Evolutionary conservation across 2,329 filamentous ascomycete species (phyloP).

Genomic region (Cytospora schulzeri): DNA sequence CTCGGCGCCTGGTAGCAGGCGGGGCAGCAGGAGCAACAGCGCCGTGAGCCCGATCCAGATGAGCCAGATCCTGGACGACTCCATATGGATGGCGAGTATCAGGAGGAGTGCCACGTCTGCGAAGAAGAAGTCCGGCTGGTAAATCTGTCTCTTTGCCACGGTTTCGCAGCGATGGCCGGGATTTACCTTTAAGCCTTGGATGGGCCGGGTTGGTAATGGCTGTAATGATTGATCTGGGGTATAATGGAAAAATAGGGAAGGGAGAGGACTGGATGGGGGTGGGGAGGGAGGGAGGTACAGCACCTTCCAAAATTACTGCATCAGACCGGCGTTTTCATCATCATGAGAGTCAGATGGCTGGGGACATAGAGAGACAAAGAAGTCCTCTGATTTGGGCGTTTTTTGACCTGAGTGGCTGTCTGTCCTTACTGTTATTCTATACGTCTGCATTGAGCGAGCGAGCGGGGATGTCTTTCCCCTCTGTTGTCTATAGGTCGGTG

Average conservation of each 20-base stretch:
- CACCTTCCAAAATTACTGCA: background rate
- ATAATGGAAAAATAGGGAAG: background rate
- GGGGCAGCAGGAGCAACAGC: constrained; percentile 65
- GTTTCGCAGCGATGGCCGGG: background rate
- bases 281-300: constrained; percentile 2
- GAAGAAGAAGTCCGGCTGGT: constrained; percentile 33
- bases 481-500: constrained; percentile 3
- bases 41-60: constrained; percentile 75
- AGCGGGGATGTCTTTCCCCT: constrained; percentile 7
- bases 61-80: constrained; percentile 83
- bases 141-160: constrained; percentile 26
- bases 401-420: background rate
- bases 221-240: constrained; percentile 1
- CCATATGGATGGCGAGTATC: constrained; percentile 91
- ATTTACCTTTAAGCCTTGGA: no score
- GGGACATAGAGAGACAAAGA: constrained; percentile 2
- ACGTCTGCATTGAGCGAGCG: constrained; percentile 8
- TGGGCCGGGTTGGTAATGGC: constrained; percentile 12
- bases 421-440: background rate
- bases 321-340: background rate
- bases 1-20: constrained; percentile 33
- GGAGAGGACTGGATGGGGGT: background rate
- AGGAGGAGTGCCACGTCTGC: constrained; percentile 78
- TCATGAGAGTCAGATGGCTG: background rate
- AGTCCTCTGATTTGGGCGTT: constrained; percentile 1